These are phyloP conservation scores for Endogone sp. DNA, from an alignment of 192 early-diverging fungal genomes.

Conservation along the genomic window DNA sequence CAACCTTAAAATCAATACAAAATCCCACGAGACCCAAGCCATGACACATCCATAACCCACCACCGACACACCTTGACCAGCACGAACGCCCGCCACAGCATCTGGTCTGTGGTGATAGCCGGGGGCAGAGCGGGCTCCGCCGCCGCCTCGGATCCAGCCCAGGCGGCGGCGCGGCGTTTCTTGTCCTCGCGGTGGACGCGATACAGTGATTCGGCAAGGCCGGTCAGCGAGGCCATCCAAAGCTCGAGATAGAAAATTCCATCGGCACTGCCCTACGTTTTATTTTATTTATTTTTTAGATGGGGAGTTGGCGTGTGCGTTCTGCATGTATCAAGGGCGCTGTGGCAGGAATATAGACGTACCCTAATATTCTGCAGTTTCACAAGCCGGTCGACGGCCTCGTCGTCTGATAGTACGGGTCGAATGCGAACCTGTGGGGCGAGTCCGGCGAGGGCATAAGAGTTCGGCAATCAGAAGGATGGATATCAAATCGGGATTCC, in stretches of 20 bases:
- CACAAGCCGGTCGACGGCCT: slow-evolving; percentile 24
- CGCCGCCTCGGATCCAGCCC: neutral
- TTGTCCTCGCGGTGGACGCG: neutral
- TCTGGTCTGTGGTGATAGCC: slow-evolving; percentile 14
- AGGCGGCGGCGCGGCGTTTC: neutral
- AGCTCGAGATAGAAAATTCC: slow-evolving; percentile 38
- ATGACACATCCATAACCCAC: no score
- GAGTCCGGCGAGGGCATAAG: no score
- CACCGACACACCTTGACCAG: no score
- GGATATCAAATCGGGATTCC: no score
- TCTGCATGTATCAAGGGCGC: no score
- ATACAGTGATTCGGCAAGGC: slow-evolving; percentile 28
- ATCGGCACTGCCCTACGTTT: slow-evolving; percentile 36
- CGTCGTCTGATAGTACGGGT: slow-evolving; percentile 23
- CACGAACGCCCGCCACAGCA: slow-evolving; percentile 27
- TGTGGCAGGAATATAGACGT: neutral
- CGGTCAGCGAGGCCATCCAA: slow-evolving; percentile 35
- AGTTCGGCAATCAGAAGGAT: no score
- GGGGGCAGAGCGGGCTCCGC: neutral
- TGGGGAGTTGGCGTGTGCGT: no score
- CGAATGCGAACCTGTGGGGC: slow-evolving; percentile 21
- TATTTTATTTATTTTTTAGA: no score
- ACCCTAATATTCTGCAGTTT: slow-evolving; percentile 33
- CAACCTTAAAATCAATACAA: no score
- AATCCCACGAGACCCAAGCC: no score